Conservation (phyloP, 1,139 yeast species). For the Protomyces macrosporus region DNA sequence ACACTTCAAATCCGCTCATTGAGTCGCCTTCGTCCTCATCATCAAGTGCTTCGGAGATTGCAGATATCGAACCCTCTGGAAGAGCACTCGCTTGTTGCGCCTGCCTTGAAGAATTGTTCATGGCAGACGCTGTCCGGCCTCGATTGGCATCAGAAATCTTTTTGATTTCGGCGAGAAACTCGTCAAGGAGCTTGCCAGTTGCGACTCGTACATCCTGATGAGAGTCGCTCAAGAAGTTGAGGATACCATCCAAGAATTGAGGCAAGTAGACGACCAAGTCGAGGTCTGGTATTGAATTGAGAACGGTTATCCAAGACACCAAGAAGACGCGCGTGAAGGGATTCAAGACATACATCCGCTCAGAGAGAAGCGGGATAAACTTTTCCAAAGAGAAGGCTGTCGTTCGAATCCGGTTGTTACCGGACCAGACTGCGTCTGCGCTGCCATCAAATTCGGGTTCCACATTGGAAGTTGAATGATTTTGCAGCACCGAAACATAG, state of each 20-base stretch:
- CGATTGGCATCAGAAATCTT: conserved; percentile 52
- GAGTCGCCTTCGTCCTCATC: conserved; percentile 11
- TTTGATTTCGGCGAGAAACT: conserved; percentile 72
- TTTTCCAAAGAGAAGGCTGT: conserved; percentile 80
- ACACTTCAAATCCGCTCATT: conserved; percentile 56
- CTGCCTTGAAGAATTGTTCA: conserved; percentile 27
- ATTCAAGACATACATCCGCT: conserved; percentile 84
- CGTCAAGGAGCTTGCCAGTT: conserved; percentile 70
- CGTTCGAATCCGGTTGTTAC: conserved; percentile 15
- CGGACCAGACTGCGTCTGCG: conserved; percentile 28
- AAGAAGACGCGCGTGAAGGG: conserved; percentile 81
- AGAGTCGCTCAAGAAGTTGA: conserved; percentile 73
- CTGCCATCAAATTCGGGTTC: conserved; percentile 30
- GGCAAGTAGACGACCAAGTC: conserved; percentile 85
- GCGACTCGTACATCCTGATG: conserved; percentile 84
- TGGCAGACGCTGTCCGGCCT: background rate
- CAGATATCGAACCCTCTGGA: conserved; percentile 36
- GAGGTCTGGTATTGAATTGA: conserved; percentile 87
- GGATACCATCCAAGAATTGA: conserved; percentile 77
- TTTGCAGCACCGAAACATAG: conserved; percentile 57
- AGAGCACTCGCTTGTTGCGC: conserved; percentile 35
- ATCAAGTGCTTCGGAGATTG: conserved; percentile 45
- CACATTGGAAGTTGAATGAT: background rate
- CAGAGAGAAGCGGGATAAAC: conserved; percentile 83
- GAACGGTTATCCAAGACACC: conserved; percentile 84